Evolutionary conservation across 2,329 filamentous ascomycete genomes (phyloP), one percentile per base, ranked within the genome.

Genomic region (Cladophialophora chaetospira): DNA sequence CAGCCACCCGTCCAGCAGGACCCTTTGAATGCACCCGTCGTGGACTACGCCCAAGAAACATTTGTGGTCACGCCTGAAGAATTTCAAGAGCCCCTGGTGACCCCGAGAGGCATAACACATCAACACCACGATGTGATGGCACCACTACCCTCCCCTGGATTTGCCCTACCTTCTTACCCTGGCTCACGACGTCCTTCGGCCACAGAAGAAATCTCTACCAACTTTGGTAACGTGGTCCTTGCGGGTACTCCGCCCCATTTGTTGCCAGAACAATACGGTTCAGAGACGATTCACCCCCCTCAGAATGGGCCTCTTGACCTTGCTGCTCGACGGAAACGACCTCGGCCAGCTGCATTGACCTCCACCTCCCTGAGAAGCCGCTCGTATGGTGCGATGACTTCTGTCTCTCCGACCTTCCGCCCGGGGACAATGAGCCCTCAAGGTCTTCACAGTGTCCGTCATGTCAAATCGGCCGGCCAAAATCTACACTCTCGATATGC

Each of bases 201-300:
- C 21, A 57, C 64, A 10, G 64, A 66, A 17, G 63, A 60, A 15
- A 51, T 66, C 25, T 62, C 65, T 4, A 52, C 50, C 43, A 62
- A 63, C 29, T 63, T 66, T 26, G 62, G 59, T 23, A 57, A 58
- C 33, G 63, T 65, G 53, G 61, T 60, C 9, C 46, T 66, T 11
- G 60, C 55, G 11, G 53, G 48, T 43, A 59, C 53, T 23, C 56
- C 60, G 4, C 60, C 60, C 19, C 46, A 15, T 21, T 23, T 49
- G 8, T 10, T 50, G 13, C 19, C 50, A 28, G 44, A 35, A 25
- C 53, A 48, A 33, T 85, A 84, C 26, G 88, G 90, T 73, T 95
- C 90, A 71, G 95, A 84, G 70, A 43, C 60, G 6, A 57, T 57
- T 29, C 49, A 52, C 42, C 43, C 50, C 51, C 56, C 70, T 28